Evolutionary conservation across 2,329 filamentous ascomycete species (phyloP).

Genomic region (Daldinia sp.): DNA sequence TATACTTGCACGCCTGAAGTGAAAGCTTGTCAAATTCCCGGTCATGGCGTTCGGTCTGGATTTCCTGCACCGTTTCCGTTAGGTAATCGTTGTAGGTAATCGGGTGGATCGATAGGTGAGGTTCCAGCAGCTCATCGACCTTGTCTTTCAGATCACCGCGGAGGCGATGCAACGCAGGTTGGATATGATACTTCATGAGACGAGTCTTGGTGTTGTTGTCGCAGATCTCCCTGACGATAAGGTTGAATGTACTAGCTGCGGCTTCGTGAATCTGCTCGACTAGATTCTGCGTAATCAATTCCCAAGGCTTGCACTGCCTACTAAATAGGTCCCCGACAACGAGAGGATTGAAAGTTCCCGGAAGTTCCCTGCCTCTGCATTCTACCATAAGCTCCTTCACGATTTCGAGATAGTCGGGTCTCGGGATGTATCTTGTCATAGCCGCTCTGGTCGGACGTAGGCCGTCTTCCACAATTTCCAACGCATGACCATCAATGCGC

Average conservation of each 20-base stretch:
- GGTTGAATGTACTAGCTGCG: slow-evolving; percentile 37
- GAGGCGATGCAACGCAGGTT: slow-evolving; percentile 38
- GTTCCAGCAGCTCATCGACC: slow-evolving; percentile 38
- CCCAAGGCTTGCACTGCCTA: slow-evolving; percentile 43
- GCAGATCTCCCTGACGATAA: slow-evolving; percentile 34
- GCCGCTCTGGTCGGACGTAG: slow-evolving; percentile 12
- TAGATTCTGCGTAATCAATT: slow-evolving; percentile 38
- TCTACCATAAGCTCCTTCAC: slow-evolving; percentile 38
- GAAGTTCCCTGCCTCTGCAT: slow-evolving; percentile 41
- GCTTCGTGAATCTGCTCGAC: slow-evolving; percentile 42
- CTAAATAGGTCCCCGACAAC: slow-evolving; percentile 42
- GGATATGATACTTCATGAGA: slow-evolving; percentile 38
- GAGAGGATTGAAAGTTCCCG: slow-evolving; percentile 42
- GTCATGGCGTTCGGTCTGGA: slow-evolving; percentile 37
- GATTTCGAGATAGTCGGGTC: slow-evolving; percentile 23
- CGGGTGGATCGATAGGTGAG: slow-evolving; percentile 41
- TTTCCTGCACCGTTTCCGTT: slow-evolving; percentile 34
- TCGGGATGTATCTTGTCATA: slow-evolving; percentile 20
- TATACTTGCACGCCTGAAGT: background rate
- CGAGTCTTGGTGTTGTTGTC: slow-evolving; percentile 37
- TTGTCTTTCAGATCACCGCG: slow-evolving; percentile 35
- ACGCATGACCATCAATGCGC: slow-evolving; percentile 37
- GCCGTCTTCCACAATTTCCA: slow-evolving; percentile 41
- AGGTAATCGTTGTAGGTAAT: slow-evolving; percentile 44
- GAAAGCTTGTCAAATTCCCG: slow-evolving; percentile 32